These are phyloP conservation scores for Staphylotrichum tortipilum DNA, from an alignment of 495 filamentous ascomycete species.

Conservation along the genomic window DNA sequence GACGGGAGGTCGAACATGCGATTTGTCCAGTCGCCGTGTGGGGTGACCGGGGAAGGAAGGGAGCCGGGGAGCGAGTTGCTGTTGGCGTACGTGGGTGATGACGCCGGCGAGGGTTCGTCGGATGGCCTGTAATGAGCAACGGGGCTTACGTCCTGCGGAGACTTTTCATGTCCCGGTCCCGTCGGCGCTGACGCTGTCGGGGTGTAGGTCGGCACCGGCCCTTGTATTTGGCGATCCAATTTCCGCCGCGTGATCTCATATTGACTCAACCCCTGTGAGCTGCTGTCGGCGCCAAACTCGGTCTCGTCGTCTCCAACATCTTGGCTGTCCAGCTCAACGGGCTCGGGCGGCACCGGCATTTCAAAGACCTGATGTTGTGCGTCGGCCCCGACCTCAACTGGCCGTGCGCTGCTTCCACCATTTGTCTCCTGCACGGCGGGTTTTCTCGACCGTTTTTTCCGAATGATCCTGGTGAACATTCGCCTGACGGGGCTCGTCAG, in stretches of 20 bases:
- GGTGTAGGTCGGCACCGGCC: slow-evolving; percentile 30
- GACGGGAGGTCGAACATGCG: slow-evolving; percentile 34
- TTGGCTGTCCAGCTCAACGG: slow-evolving; percentile 42
- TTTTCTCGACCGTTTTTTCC: slow-evolving; percentile 23
- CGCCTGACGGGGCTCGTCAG: slow-evolving; percentile 24
- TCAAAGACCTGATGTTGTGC: slow-evolving; percentile 41
- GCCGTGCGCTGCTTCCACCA: slow-evolving; percentile 15
- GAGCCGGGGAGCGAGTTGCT: slow-evolving; percentile 27
- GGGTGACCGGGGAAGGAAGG: slow-evolving; percentile 40
- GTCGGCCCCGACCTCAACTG: slow-evolving; percentile 40
- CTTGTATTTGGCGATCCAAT: slow-evolving; percentile 36
- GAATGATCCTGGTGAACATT: slow-evolving; percentile 26
- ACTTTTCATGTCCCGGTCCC: slow-evolving; percentile 23
- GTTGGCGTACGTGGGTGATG: slow-evolving; percentile 35
- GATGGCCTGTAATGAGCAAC: slow-evolving; percentile 32
- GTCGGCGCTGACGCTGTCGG: slow-evolving; percentile 5
- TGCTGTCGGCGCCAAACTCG: slow-evolving; percentile 25
- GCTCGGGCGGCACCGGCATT: slow-evolving; percentile 37
- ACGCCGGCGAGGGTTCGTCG: slow-evolving; percentile 33
- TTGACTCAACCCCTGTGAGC: slow-evolving; percentile 24
- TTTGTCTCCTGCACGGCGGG: slow-evolving; percentile 11
- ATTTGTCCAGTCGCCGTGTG: slow-evolving; percentile 33
- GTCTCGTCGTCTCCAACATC: slow-evolving; percentile 28
- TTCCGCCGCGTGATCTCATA: slow-evolving; percentile 40
- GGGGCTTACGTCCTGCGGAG: slow-evolving; percentile 27